Percentiles rank a stretch among this genome's conserved stretches.
phyloP scores from a whole-genome alignment of 2,329 filamentous ascomycete species.

The Fusarium vanettenii region DNA sequence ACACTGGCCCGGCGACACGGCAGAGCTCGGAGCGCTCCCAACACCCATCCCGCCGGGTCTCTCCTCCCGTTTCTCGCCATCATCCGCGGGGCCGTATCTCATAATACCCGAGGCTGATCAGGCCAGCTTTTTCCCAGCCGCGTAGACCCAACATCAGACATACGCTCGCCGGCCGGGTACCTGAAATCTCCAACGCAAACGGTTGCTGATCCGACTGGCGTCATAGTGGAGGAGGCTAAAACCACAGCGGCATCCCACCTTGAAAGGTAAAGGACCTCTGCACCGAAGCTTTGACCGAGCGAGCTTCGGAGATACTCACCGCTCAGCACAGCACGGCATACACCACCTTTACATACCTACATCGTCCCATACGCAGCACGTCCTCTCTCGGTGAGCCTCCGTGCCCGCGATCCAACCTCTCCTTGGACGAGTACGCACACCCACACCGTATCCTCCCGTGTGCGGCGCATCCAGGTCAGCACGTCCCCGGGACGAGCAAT shows the following conservation, averaged over 20 bases:
- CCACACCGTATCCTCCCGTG: background rate
- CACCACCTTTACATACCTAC: background rate
- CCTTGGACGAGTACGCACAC: background rate
- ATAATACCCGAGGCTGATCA: slow-evolving; percentile 4
- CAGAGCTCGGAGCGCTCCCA: slow-evolving; percentile 21
- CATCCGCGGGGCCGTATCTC: slow-evolving; percentile 5
- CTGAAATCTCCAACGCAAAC: slow-evolving; percentile 3
- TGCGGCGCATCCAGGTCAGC: background rate
- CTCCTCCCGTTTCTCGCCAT: slow-evolving; percentile 27
- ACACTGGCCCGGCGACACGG: slow-evolving; percentile 2
- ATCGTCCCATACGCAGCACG: slow-evolving; percentile 22
- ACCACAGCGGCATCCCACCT: slow-evolving; percentile 3
- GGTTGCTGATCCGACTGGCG: slow-evolving; percentile 25
- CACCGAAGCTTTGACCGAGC: slow-evolving; percentile 36
- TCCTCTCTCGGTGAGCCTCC: slow-evolving; percentile 1
- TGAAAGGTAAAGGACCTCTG: slow-evolving; percentile 7
- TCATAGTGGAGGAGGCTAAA: slow-evolving; percentile 33
- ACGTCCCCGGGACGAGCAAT: background rate
- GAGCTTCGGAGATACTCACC: slow-evolving; percentile 25
- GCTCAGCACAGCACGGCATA: background rate
- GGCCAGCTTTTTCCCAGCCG: slow-evolving; percentile 6
- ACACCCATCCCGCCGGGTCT: background rate
- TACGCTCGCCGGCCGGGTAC: slow-evolving; percentile 26
- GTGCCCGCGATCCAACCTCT: background rate
- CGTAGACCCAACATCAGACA: background rate